Evolutionary conservation across 352 stramenopile genomes (phyloP).

Genomic region (Globisporangium echinulatum): DNA sequence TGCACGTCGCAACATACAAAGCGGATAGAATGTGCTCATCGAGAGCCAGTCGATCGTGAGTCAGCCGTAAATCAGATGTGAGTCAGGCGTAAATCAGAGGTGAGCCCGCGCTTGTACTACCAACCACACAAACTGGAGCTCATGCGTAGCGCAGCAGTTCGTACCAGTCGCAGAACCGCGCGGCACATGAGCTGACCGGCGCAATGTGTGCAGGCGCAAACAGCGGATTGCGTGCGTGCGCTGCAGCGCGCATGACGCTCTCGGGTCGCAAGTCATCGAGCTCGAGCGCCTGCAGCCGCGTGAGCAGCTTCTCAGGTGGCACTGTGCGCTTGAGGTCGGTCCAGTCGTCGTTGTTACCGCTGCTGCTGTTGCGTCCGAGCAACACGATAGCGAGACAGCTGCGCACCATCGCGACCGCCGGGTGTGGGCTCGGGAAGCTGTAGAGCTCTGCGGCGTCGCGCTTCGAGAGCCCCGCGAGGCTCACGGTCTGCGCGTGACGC

Average conservation of each 20-base stretch:
- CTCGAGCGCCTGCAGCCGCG: constrained; percentile 37
- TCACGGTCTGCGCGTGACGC: constrained; percentile 17
- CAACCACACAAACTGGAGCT: too few species aligned
- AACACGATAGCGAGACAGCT: constrained; percentile 51
- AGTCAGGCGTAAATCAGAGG: too few species aligned
- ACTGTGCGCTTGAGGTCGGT: constrained; percentile 45
- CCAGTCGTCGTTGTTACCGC: constrained; percentile 20
- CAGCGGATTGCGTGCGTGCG: constrained; percentile 54
- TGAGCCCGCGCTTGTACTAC: too few species aligned
- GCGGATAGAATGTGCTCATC: too few species aligned
- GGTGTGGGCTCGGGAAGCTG: constrained; percentile 74
- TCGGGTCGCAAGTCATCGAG: constrained; percentile 26
- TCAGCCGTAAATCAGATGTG: too few species aligned
- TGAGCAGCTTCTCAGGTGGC: constrained; percentile 62
- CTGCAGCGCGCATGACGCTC: constrained; percentile 29
- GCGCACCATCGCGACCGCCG: constrained; percentile 72
- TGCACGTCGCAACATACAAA: background rate
- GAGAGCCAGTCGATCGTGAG: too few species aligned
- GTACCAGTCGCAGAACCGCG: constrained; percentile 89
- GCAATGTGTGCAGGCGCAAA: constrained; percentile 60
- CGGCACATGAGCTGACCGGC: constrained; percentile 81
- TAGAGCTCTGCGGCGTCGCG: constrained; percentile 72
- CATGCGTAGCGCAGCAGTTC: background rate
- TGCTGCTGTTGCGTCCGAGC: constrained; percentile 18
- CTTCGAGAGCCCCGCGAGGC: constrained; percentile 37